These are phyloP conservation scores for Penicillium diatomitis DNA, from an alignment of 495 filamentous ascomycete genomes.

Conservation along the genomic window DNA sequence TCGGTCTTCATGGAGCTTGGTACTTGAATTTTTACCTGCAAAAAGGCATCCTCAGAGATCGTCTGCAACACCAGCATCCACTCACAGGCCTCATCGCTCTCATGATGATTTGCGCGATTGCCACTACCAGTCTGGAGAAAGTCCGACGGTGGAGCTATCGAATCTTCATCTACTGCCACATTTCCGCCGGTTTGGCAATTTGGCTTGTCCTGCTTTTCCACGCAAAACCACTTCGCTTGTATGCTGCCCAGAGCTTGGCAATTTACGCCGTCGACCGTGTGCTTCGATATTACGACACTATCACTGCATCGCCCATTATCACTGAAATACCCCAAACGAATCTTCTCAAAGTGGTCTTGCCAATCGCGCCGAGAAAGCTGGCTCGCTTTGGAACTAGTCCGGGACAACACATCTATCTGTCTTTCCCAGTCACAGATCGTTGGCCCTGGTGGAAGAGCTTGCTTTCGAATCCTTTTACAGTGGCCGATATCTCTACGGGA, in stretches of 20 bases:
- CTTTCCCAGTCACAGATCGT: background rate
- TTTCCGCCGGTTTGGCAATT: background rate
- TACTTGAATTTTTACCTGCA: slow-evolving; percentile 5
- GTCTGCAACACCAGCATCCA: background rate
- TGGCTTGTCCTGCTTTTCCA: slow-evolving; percentile 1
- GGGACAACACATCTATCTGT: slow-evolving; percentile 1
- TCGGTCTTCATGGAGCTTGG: background rate
- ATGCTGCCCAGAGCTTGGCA: background rate
- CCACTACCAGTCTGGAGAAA: background rate
- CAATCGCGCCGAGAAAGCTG: background rate
- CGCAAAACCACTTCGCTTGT: background rate
- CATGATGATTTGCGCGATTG: background rate
- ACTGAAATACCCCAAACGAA: background rate
- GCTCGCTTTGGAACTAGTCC: background rate
- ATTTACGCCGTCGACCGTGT: slow-evolving; percentile 4
- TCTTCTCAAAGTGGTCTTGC: background rate
- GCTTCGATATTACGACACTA: background rate
- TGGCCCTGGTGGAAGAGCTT: background rate
- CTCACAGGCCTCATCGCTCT: background rate
- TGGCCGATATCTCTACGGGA: background rate
- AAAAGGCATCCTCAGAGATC: background rate
- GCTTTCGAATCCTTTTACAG: slow-evolving; percentile 4
- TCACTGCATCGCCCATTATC: background rate
- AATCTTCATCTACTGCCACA: slow-evolving; percentile 3
- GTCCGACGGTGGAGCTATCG: slow-evolving; percentile 4